Evolutionary conservation across 345 rosid species (phyloP), one percentile per base, ranked within the genome.

Genomic region (Hypericum perforatum): DNA sequence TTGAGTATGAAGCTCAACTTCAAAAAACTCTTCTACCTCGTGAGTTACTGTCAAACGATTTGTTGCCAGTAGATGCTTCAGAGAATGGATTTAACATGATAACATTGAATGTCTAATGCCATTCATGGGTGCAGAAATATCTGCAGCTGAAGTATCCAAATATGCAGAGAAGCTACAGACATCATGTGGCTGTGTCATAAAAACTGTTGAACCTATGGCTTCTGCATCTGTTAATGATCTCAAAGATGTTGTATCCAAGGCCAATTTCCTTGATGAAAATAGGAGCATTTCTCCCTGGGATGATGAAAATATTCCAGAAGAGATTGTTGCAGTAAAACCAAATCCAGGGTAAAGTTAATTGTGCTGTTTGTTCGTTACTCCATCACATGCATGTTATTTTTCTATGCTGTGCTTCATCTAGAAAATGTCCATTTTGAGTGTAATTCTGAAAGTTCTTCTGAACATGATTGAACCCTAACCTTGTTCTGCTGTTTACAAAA

Each of bases 1-100:
- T 90, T 55, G 95, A 90, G 57, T 82, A 75, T 41, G 94, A 82
- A 65, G 94, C 94, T 38, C 89, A 79, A 71, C 95, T 90, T 67
- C 97, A 84, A 61, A 90, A 86, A 71, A 77, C 85, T 47, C 69
- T 90, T 63, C 67, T 90, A 55, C 95, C 95, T 56, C 66, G 97
- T 90, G 67, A 86, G 97, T 76, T 56, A 43, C 57, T 43, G 22
- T 52, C 46, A 53, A 52, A 52, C 8, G 53, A 41, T 13, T 13
- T 46, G 16, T 46, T 12, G 16, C 5, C 14, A n/a, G 1, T 46
- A 9, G 5, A n/a, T 7, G 32, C 32, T 22, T 13, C 7, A 12
- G 49, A 46, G 37, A 40, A 41, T 52, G 39, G 42, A 39, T 9
- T 58, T 12, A 7, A 37, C 32, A 29, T 39, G 11, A 9, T 56